Conservation (phyloP, 2,329 filamentous ascomycete genomes). For the Claviceps sp. region DNA sequence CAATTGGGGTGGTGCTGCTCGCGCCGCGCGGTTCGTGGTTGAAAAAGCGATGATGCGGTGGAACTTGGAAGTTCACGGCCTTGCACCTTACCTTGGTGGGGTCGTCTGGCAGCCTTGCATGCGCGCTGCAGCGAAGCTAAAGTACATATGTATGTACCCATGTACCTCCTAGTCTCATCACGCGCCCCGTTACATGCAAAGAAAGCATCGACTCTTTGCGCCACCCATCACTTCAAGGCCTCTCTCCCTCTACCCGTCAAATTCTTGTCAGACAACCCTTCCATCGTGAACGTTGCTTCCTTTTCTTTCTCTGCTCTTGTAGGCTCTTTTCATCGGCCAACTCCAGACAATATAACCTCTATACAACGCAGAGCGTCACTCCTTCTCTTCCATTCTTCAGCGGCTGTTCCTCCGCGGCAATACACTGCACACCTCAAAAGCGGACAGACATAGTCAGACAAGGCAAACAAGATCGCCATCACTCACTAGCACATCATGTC, state of each 20-base stretch:
- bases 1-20: neutral
- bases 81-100: no score
- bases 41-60: neutral
- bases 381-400: neutral
- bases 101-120: conserved; percentile 2
- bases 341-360: neutral
- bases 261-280: neutral
- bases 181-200: conserved; percentile 3
- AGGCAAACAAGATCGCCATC: neutral
- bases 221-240: no score
- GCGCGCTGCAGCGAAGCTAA: neutral
- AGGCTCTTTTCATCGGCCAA: neutral
- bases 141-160: no score
- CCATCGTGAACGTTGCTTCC: neutral
- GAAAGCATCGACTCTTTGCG: neutral
- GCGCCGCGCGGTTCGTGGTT: neutral
- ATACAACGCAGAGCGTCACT: neutral
- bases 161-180: neutral
- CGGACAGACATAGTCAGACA: neutral
- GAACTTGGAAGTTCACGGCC: no score
- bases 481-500: conserved; percentile 46
- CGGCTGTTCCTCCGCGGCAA: neutral
- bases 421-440: neutral
- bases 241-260: neutral
- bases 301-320: neutral